Percentiles rank a stretch among this genome's conserved stretches.
Evolutionary conservation across 257 asterid species (phyloP).

Genomic region (Nicotiana otophora): DNA sequence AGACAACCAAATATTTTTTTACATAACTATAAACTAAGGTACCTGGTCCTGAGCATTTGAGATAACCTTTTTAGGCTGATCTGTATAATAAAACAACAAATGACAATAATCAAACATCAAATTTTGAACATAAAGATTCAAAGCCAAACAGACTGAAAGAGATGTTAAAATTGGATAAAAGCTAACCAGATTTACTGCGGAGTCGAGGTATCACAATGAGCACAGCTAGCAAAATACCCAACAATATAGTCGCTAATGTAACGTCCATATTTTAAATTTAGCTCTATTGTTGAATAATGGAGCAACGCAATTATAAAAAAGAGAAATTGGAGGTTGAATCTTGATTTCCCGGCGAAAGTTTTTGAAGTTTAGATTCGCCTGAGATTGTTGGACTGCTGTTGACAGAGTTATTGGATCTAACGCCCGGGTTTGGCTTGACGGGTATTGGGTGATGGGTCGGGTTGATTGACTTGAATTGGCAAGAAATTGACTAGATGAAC

Average conservation of each 20-base stretch:
- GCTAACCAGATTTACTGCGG: constrained; percentile 46
- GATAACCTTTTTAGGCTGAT: constrained; percentile 29
- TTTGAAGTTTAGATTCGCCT: neutral
- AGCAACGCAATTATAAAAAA: neutral
- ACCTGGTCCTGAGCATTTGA: constrained; percentile 44
- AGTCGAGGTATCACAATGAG: constrained; percentile 43
- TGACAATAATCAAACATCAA: neutral
- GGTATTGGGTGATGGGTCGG: neutral
- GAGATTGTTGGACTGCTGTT: neutral
- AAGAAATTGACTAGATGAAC: too few relatives aligned
- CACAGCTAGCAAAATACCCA: constrained; percentile 45
- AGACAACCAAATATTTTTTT: neutral
- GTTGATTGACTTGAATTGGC: neutral
- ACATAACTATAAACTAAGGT: neutral
- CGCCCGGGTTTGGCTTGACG: neutral
- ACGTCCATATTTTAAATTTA: constrained; percentile 38
- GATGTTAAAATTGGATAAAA: neutral
- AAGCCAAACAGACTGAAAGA: neutral
- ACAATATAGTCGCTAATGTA: constrained; percentile 32
- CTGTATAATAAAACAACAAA: constrained; percentile 23
- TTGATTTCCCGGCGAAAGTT: constrained; percentile 21
- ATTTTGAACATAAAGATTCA: neutral
- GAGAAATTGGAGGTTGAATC: neutral
- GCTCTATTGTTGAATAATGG: neutral
- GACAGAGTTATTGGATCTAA: neutral